Evolutionary conservation across 106 monocot genomes (phyloP).

Genomic region (Hemerocallis citrina): DNA sequence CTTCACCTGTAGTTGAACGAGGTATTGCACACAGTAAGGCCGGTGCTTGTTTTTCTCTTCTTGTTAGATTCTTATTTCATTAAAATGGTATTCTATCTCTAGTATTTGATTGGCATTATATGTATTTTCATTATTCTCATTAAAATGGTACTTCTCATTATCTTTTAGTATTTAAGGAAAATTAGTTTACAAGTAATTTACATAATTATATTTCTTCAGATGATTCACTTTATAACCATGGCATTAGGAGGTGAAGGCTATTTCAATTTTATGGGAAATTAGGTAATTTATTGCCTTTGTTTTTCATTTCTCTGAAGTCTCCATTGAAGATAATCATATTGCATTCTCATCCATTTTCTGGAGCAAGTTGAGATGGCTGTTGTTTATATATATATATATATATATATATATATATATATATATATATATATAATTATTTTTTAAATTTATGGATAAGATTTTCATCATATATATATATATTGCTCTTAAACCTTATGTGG

Average conservation of each 20-base stretch:
- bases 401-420: too few species aligned
- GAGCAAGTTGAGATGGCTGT: too few species aligned
- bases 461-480: too few species aligned
- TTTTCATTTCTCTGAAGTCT: not conserved
- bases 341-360: not conserved
- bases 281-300: constrained; percentile 31
- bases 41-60: constrained; percentile 5
- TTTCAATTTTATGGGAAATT: constrained; percentile 93
- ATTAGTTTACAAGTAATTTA: too few species aligned
- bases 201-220: constrained; percentile 33
- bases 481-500: too few species aligned
- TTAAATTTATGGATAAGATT: too few species aligned
- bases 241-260: constrained; percentile 90
- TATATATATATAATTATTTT: too few species aligned
- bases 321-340: not conserved
- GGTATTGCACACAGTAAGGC: constrained; percentile 86
- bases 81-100: not conserved
- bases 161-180: too few species aligned
- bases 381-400: too few species aligned
- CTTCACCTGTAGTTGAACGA: constrained; percentile 54
- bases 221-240: constrained; percentile 89
- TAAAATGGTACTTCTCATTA: too few species aligned
- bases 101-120: not conserved
- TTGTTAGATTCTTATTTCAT: not conserved
- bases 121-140: too few species aligned